Percentiles rank a stretch among this genome's conserved stretches.
Conservation (phyloP, 352 stramenopile genomes). For the Pythium scleroteichum region DNA sequence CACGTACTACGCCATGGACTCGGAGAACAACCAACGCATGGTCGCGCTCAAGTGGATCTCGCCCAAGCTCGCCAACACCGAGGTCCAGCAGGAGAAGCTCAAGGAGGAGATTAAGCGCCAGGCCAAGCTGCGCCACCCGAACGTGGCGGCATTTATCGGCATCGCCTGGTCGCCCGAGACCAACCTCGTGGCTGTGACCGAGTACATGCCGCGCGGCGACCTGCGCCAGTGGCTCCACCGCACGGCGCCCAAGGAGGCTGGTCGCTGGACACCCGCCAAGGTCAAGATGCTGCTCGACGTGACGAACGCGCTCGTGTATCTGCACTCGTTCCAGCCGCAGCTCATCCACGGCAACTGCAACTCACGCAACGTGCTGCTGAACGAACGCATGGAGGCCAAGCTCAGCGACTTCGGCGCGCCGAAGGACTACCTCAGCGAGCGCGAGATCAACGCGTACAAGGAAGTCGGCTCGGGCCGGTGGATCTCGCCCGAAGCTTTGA, state of each 20-base stretch:
- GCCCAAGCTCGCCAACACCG: constrained; percentile 30
- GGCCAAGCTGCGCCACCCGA: constrained; percentile 61
- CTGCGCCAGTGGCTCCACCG: constrained; percentile 71
- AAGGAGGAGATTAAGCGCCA: constrained; percentile 64
- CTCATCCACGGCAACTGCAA: constrained; percentile 68
- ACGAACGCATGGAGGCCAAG: constrained; percentile 59
- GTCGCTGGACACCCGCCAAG: constrained; percentile 55
- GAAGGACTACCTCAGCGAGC: constrained; percentile 53
- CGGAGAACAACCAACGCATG: constrained; percentile 33
- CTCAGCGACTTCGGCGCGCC: constrained; percentile 67
- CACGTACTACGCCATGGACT: constrained; percentile 37
- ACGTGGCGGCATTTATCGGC: constrained; percentile 66
- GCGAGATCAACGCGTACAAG: constrained; percentile 63
- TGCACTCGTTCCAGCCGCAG: constrained; percentile 62
- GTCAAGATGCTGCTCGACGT: constrained; percentile 67
- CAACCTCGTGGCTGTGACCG: constrained; percentile 64
- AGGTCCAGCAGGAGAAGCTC: constrained; percentile 50
- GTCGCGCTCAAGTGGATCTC: constrained; percentile 65
- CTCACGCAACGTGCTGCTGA: constrained; percentile 64
- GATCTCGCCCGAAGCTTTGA: constrained; percentile 68
- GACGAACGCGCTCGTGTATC: constrained; percentile 59
- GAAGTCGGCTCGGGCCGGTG: constrained; percentile 66
- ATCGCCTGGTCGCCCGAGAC: constrained; percentile 72
- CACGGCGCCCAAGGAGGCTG: constrained; percentile 36
- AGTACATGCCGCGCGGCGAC: constrained; percentile 74